Conservation (phyloP, 2,329 filamentous ascomycete genomes). For the Botrytis porri region DNA sequence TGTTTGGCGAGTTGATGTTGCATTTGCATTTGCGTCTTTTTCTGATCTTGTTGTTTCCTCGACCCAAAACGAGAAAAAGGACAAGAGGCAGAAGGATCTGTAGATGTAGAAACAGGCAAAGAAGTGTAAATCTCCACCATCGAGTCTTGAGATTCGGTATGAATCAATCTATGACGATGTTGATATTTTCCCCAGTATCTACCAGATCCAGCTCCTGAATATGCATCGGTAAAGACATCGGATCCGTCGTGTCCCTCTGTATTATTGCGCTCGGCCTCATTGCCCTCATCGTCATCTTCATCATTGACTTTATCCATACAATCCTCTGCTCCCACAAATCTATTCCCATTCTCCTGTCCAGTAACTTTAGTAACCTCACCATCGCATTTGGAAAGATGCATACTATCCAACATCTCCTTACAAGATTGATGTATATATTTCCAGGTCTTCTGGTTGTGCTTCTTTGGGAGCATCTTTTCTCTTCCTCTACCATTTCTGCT, state of each 20-base stretch:
- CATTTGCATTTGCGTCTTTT: no score
- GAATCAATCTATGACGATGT: neutral
- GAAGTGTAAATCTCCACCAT: neutral
- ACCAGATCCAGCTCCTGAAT: neutral
- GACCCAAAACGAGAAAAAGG: no score
- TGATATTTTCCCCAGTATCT: neutral
- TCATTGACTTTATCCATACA: neutral
- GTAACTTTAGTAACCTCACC: neutral
- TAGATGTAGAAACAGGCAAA: neutral
- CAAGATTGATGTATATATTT: neutral
- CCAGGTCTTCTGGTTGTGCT: neutral
- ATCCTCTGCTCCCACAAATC: neutral
- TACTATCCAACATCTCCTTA: neutral
- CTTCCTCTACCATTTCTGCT: neutral
- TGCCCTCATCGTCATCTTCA: neutral
- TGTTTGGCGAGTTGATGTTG: no score
- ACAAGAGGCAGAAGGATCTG: no score
- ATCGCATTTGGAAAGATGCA: neutral
- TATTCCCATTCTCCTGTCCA: neutral
- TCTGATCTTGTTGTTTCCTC: no score
- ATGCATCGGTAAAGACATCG: neutral
- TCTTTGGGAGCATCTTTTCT: neutral
- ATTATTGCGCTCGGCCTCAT: neutral
- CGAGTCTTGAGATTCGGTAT: neutral
- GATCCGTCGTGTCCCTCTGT: rapidly evolving